Base-by-base conservation (phyloP, 495 filamentous ascomycete genomes). In the Penicillium daleae region DNA sequence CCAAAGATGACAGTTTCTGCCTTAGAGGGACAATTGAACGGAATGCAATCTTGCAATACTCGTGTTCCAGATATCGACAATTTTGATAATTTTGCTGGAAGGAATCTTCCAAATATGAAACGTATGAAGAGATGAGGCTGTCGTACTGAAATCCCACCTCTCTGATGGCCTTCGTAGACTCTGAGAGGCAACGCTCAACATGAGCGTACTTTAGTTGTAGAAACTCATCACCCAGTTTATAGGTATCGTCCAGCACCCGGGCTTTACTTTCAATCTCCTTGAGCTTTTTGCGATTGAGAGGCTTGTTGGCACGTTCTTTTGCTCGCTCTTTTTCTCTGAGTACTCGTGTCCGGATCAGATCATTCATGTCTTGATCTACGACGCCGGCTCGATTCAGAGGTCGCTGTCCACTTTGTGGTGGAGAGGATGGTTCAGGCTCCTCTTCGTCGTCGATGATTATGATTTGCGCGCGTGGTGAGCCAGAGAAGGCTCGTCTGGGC, bases 41-140 rank as follows among this genome's bases (percentile, higher is more conserved):
- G 21, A 67, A 72, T 1, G 22, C 64, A 32, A 60, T 46, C 7
- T 53, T 49, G 57, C 69, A 72, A 51, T 63, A 73, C 17, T 66
- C 52, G 51, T 66, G 50, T 24, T 67, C 69, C 19, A 71, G 31
- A 6, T 21, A 32, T 24, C 19, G 24, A 31, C 22, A 15, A 4
- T 1, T 19, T 7, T 27, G 27, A 7, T 57, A 13, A 17, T 29
- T 60, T n/a, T 62, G 19, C 9, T 13, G 17, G n/a, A 72, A 10
- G 4, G 24, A 15, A 29, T 33, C 17, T 21, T 65, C 35, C 6
- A 67, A 24, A 22, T 33, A 42, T 4, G 42, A 29, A 21, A 66
- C 32, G 19, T 55, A 17, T 35, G 59, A 26, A 29, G 33, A 58
- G 27, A 53, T 24, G 2, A 62, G 21, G 1, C 4, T 29, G 19